phyloP scores from a whole-genome alignment of 768 basidiomycete species.

The Naganishia randhawae region DNA sequence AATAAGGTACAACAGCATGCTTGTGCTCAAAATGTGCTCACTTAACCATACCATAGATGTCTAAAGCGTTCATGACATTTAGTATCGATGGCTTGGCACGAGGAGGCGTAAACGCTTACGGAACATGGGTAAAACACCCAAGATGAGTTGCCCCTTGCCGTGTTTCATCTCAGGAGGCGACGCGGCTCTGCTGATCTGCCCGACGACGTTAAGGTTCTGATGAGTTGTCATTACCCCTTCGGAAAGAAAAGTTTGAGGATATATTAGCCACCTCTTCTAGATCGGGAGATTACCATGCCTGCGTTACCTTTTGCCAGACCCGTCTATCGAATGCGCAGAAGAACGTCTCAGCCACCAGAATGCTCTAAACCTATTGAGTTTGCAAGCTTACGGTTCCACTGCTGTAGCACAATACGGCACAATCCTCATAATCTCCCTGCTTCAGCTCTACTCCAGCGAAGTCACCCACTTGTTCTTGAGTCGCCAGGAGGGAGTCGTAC shows the following conservation, averaged over 20 bases:
- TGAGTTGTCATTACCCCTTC: conserved; percentile 52
- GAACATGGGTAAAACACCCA: conserved; percentile 63
- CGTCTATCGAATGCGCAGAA: conserved; percentile 27
- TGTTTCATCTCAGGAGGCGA: background rate
- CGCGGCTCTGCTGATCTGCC: conserved; percentile 13
- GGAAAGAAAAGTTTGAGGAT: background rate
- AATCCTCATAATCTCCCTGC: conserved; percentile 36
- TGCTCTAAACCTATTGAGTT: background rate
- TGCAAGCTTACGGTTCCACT: conserved; percentile 42
- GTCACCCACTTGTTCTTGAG: conserved; percentile 12
- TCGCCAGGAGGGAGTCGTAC: conserved; percentile 36
- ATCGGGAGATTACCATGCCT: background rate
- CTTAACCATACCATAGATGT: conserved; percentile 30
- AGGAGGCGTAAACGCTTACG: background rate
- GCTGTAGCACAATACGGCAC: conserved; percentile 49
- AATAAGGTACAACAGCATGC: background rate
- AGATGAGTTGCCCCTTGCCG: conserved; percentile 56
- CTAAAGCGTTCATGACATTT: background rate
- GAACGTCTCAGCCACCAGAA: background rate
- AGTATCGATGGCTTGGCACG: background rate
- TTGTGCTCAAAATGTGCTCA: background rate
- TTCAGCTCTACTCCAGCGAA: conserved; percentile 24
- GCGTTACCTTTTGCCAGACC: conserved; percentile 45
- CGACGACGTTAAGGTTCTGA: conserved; percentile 56
- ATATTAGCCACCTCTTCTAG: background rate